Conservation (phyloP, 2,329 filamentous ascomycete genomes). For the Lasiodiplodia theobromae region DNA sequence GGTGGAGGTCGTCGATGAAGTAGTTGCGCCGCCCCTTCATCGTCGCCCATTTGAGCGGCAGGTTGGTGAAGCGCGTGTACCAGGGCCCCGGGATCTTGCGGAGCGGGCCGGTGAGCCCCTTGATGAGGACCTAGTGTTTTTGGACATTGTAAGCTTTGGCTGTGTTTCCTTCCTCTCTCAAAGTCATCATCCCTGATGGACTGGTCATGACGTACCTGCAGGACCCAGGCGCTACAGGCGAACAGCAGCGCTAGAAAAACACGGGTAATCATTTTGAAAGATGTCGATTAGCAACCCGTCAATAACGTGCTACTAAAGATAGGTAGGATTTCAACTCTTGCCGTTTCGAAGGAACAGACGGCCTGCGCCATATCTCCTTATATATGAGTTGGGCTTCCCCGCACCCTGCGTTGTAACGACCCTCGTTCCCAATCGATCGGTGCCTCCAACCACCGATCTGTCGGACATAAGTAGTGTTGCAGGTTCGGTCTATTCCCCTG, state of each 20-base stretch:
- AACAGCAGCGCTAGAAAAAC: background rate
- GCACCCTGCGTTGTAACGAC: background rate
- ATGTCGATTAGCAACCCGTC: background rate
- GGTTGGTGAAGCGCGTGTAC: slow-evolving; percentile 43
- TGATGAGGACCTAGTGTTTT: background rate
- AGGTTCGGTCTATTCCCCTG: background rate
- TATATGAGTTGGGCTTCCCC: background rate
- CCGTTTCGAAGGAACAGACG: background rate
- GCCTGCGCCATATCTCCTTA: too few relatives aligned
- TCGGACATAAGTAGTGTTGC: background rate
- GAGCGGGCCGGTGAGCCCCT: slow-evolving; percentile 30
- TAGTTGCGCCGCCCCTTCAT: slow-evolving; percentile 47
- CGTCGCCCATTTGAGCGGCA: slow-evolving; percentile 46
- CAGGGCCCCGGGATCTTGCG: slow-evolving; percentile 42
- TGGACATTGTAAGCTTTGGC: background rate
- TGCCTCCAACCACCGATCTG: background rate
- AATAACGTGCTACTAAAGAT: background rate
- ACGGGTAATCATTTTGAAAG: background rate
- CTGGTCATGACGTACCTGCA: background rate
- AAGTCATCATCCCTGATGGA: background rate
- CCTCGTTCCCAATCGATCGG: background rate
- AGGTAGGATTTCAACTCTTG: background rate
- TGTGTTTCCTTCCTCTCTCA: background rate
- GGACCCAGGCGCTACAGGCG: background rate
- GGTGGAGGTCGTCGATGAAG: slow-evolving; percentile 49